These are phyloP conservation scores for Scenedesmus sp. DNA, from an alignment of 163 green algal genomes.

Conservation along the genomic window DNA sequence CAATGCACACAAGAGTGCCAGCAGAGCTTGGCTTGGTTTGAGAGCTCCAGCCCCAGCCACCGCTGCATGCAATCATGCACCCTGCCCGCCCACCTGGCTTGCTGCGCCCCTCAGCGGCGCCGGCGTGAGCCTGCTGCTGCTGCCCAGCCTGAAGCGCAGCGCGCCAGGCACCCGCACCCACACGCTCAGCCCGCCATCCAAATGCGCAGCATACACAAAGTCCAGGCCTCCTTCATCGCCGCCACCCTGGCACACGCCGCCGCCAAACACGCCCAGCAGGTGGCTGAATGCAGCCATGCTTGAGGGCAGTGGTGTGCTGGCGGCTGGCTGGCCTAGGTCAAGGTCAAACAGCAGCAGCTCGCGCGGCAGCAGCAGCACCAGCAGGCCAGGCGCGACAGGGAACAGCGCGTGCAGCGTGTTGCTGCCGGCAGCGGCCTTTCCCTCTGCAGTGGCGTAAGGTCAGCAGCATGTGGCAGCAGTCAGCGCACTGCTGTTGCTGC, in stretches of 20 bases:
- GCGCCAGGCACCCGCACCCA: constrained; percentile 46
- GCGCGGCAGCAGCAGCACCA: constrained; percentile 80
- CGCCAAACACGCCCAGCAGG: constrained; percentile 76
- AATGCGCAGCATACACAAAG: constrained; percentile 67
- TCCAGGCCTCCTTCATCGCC: constrained; percentile 74
- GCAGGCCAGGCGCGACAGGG: constrained; percentile 64
- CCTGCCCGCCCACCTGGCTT: constrained; percentile 6
- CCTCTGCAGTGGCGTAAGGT: not conserved
- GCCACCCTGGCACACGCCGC: constrained; percentile 49
- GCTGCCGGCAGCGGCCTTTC: not conserved
- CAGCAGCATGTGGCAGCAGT: not conserved
- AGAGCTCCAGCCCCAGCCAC: too few relatives aligned
- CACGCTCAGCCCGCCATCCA: constrained; percentile 68
- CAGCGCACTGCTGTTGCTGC: not conserved
- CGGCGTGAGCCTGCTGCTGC: constrained; percentile 10
- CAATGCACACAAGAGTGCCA: not conserved
- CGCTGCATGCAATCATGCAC: not conserved
- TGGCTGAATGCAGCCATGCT: constrained; percentile 60
- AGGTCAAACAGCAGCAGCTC: constrained; percentile 89
- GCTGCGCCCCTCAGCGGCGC: constrained; percentile 8
- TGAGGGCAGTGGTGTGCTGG: constrained; percentile 60
- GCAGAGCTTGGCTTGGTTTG: not conserved
- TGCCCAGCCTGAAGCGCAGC: constrained; percentile 34
- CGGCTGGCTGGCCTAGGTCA: constrained; percentile 78
- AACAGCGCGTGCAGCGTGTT: constrained; percentile 69